Evolutionary conservation across 768 basidiomycete species (phyloP), one percentile per base, ranked within the genome.

Genomic region (Mrakia gelida): DNA sequence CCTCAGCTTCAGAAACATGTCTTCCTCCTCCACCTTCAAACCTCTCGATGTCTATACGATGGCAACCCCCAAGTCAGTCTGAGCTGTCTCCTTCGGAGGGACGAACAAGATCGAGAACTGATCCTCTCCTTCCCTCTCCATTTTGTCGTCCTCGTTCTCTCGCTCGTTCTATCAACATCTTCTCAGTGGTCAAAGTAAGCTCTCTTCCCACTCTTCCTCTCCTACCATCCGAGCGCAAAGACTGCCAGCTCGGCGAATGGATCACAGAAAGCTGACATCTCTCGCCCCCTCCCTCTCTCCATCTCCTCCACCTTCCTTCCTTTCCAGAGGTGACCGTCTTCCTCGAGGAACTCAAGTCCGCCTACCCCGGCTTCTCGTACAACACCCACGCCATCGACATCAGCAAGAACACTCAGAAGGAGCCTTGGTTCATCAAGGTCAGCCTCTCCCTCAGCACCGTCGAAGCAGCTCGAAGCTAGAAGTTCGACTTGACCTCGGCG

Each of bases 321-420:
- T 16, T 30, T 16, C 11, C 43, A 26, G 59, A 75, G 67, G 67
- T 79, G 74, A 59, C 73, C 38, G 43, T 79, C 74, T 72, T 79
- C 71, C 70, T 75, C 16, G 90, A 91, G 80, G 91, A 91, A 80
- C 86, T 92, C 80, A 90, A 88, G 81, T 86, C 85, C 34, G 84
- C 86, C 23, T 89, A 91, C 71, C 72, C 72, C 8, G 78, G 75
- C 3, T 78, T 84, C 21, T 80, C 88, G 32, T 85, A 86, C 76
- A 83, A 84, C 63, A 81, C 82, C 71, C 72, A 80, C 52, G 86
- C 82, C 63, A 87, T 95, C 80, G 85, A 89, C 77, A 86, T 94
- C 80, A 83, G 83, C 21, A 88, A 88, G 79, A 90, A 90, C 81
- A 85, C 86, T n/a, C 93, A 94, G 85, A 95, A 94, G 85, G 89